Conservation (phyloP, 495 filamentous ascomycete genomes). For the Aspergillus indologenus region DNA sequence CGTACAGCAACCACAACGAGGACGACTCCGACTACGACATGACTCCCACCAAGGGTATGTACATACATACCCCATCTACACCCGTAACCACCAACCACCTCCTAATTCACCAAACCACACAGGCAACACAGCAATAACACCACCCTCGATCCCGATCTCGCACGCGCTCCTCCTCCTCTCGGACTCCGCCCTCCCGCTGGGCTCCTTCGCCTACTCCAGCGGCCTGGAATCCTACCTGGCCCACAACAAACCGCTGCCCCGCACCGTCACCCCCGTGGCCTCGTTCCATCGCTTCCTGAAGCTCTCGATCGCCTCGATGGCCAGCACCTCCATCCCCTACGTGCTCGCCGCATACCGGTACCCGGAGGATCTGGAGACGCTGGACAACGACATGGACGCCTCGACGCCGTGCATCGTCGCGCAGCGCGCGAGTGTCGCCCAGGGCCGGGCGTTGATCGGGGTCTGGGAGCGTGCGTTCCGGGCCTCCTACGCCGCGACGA, state of each 20-base stretch:
- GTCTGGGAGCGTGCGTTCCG: slow-evolving; percentile 84
- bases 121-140: not conserved
- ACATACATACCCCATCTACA: not conserved
- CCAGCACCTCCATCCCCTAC: slow-evolving; percentile 80
- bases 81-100: not conserved
- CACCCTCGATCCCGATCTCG: slow-evolving; percentile 22
- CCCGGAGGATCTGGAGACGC: slow-evolving; percentile 51
- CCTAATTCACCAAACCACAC: not conserved
- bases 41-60: slow-evolving; percentile 10
- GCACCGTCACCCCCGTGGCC: slow-evolving; percentile 30
- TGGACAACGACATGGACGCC: slow-evolving; percentile 88
- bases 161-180: slow-evolving; percentile 90
- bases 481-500: slow-evolving; percentile 26
- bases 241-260: slow-evolving; percentile 57
- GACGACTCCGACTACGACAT: slow-evolving; percentile 3
- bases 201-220: slow-evolving; percentile 94
- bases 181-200: slow-evolving; percentile 92
- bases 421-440: slow-evolving; percentile 75
- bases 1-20: too few species aligned
- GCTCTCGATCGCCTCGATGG: slow-evolving; percentile 73
- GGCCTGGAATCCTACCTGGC: slow-evolving; percentile 93
- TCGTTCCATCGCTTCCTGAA: slow-evolving; percentile 73
- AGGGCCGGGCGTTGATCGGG: slow-evolving; percentile 78
- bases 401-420: slow-evolving; percentile 83
- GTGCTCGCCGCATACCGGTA: slow-evolving; percentile 69